These are phyloP conservation scores for Collybia sordida DNA, from an alignment of 768 basidiomycete species.

Conservation along the genomic window DNA sequence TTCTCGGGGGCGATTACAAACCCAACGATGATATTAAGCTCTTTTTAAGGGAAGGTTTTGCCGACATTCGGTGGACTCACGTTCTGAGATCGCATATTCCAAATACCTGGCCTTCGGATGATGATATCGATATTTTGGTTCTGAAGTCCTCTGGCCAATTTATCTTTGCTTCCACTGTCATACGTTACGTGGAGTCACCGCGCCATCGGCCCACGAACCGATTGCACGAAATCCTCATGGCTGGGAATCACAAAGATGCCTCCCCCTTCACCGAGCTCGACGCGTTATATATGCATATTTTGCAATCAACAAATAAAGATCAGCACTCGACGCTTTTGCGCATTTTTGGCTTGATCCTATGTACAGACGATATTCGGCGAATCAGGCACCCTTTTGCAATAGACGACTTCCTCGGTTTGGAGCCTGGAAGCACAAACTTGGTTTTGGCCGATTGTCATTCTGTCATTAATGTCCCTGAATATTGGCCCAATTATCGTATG, in stretches of 20 bases:
- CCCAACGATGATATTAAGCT: background rate
- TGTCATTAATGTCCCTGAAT: background rate
- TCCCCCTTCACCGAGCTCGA: background rate
- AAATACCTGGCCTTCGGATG: background rate
- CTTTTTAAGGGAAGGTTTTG: background rate
- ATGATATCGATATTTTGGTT: background rate
- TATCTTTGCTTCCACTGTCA: conserved; percentile 2
- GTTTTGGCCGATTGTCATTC: background rate
- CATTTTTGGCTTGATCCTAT: background rate
- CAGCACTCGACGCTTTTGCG: background rate
- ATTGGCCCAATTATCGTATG: background rate
- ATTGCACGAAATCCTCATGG: background rate
- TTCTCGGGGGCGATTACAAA: background rate
- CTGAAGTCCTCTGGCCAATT: conserved; percentile 5
- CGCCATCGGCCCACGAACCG: background rate
- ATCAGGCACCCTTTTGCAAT: background rate
- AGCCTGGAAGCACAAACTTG: background rate
- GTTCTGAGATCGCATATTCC: background rate
- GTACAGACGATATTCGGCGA: no score
- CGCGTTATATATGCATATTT: background rate
- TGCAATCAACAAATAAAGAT: background rate
- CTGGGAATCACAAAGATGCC: background rate
- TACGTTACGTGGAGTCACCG: background rate
- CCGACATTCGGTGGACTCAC: background rate
- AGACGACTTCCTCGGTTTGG: background rate